Percentiles rank a stretch among this genome's conserved stretches.
These are phyloP conservation scores for Leccinellum albellum DNA, from an alignment of 768 basidiomycete genomes.

Conservation along the genomic window DNA sequence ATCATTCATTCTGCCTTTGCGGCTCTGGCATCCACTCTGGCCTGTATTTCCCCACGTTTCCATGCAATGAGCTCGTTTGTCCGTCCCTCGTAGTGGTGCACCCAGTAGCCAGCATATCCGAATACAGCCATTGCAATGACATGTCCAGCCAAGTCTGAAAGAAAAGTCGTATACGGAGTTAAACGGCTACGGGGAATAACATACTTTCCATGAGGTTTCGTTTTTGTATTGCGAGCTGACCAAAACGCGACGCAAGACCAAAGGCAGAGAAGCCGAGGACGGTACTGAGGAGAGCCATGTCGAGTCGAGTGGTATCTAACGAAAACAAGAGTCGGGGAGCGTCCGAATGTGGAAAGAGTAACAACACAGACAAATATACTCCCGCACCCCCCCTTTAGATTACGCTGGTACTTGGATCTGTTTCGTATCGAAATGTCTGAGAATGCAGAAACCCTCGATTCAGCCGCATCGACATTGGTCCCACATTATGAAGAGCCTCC, in stretches of 20 bases:
- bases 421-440: conserved; percentile 15
- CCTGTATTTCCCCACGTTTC: conserved; percentile 60
- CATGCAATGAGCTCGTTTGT: conserved; percentile 57
- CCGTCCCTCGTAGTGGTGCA: conserved; percentile 62
- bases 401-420: not conserved
- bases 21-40: conserved; percentile 33
- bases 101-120: conserved; percentile 74
- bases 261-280: conserved; percentile 76
- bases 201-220: conserved; percentile 76
- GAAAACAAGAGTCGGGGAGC: not conserved
- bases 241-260: conserved; percentile 79
- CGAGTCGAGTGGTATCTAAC: not conserved
- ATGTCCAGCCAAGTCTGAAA: conserved; percentile 69
- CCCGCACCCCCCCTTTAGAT: not conserved
- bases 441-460: not conserved
- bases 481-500: not conserved
- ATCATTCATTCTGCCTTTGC: conserved; percentile 25
- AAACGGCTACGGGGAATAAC: conserved; percentile 29
- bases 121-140: conserved; percentile 64
- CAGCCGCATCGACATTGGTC: conserved; percentile 2
- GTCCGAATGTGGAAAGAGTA: conserved; percentile 12
- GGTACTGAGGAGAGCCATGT: conserved; percentile 64
- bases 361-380: conserved; percentile 27
- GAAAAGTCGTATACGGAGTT: not conserved
- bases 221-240: conserved; percentile 84